phyloP scores from a whole-genome alignment of 2,329 filamentous ascomycete genomes.

The Verticillium isaacii region DNA sequence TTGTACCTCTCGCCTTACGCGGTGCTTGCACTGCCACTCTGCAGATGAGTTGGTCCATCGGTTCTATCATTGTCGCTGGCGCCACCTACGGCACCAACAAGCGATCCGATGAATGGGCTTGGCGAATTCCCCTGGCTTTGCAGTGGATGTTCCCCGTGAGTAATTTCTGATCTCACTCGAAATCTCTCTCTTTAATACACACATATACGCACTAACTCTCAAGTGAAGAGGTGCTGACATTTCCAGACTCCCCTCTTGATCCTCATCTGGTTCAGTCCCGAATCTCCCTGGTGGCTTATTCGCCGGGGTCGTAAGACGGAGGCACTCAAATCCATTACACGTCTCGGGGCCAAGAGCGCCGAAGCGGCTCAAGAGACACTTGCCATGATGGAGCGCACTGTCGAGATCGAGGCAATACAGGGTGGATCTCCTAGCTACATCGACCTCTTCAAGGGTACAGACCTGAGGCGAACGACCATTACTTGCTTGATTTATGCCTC shows the following conservation, averaged over 20 bases:
- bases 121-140: constrained; percentile 45
- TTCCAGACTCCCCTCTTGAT: no score
- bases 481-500: constrained; percentile 45
- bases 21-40: constrained; percentile 57
- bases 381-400: constrained; percentile 50
- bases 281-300: no score
- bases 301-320: no score
- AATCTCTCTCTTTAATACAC: constrained; percentile 44
- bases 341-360: constrained; percentile 11
- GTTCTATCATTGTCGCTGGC: constrained; percentile 54
- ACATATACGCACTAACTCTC: no score
- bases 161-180: no score
- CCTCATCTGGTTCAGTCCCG: no score
- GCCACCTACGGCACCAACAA: constrained; percentile 50
- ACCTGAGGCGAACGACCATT: constrained; percentile 51
- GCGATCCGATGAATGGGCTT: constrained; percentile 14
- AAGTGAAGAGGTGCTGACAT: no score
- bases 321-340: no score
- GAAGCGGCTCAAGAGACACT: constrained; percentile 47
- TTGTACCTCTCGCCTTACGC: constrained; percentile 53
- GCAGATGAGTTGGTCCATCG: constrained; percentile 64
- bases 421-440: constrained; percentile 35
- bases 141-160: constrained; percentile 52
- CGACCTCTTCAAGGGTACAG: constrained; percentile 48
- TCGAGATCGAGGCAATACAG: constrained; percentile 38